Base-by-base conservation (phyloP, 2,329 filamentous ascomycete species). In the Kalmusia sp. region DNA sequence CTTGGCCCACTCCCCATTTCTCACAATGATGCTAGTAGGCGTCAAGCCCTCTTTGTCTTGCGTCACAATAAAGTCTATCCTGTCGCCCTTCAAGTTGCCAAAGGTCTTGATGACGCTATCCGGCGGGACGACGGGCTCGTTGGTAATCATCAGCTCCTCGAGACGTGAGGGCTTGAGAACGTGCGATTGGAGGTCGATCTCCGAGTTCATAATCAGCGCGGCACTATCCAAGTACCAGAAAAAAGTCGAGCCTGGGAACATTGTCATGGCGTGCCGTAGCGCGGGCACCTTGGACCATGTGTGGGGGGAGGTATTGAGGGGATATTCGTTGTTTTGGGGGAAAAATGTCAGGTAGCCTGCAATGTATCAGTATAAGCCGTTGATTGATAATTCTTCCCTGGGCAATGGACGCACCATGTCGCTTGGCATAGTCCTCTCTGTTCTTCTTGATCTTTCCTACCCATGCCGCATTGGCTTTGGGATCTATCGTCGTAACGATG, bases 91-190 rank as follows among this genome's bases (percentile, higher is more conserved):
- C n/a, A 96, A 79, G 69, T 96, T 88, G 14, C 84, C 80, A 71
- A 96, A 96, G 0, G 96, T 98, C 80, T 91, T 93, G 78, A 99
- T 98, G 65, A 99, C 93, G 77, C 92, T 96, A 76, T 97, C 92
- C 0, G 96, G 95, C 2, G 93, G 95, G 7, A 98, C 93, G 45
- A 99, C 87, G 5, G 95, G 86, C 49, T 87, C 83, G 73, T 96
- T 90, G 71, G 87, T 89, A 64, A 95, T 85, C 91, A 98, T 97
- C 51, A 90, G 73, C 19, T 80, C 81, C 67, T 96, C 89, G 41
- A 99, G 81, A 51, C 81, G 84, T 47, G 79, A 78, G 9, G 86
- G 77, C 9, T 85, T 79, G 73, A 96, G 85, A 33, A 99, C 76
- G 64, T 91, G 84, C 1, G 85, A 80, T 60, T 92, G 86, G 28